Percentiles rank a stretch among this genome's conserved stretches.
These are phyloP conservation scores for Lodderomyces jiufengensis DNA, from an alignment of 1,139 yeast species.

Conservation along the genomic window DNA sequence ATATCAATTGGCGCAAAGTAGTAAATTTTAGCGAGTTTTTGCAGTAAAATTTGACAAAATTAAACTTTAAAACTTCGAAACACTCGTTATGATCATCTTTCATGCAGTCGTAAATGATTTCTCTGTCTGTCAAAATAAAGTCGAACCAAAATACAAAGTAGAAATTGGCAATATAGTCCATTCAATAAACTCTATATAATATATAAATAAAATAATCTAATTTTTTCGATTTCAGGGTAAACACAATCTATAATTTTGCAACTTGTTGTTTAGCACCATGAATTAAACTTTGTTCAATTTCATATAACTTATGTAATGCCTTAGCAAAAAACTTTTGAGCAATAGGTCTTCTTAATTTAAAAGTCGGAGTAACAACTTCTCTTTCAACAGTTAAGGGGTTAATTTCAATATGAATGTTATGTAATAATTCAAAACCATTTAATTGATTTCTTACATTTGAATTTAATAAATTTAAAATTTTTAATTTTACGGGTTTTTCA, in stretches of 20 bases:
- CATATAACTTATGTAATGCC: conserved; percentile 21
- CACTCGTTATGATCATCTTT: too few species aligned
- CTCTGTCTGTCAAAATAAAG: too few species aligned
- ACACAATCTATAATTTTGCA: conserved; percentile 9
- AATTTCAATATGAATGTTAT: conserved; percentile 31
- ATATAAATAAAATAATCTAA: too few species aligned
- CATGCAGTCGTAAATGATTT: too few species aligned
- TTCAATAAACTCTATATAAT: too few species aligned
- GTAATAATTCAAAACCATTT: conserved; percentile 30
- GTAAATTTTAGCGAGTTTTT: too few species aligned
- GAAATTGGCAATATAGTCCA: too few species aligned
- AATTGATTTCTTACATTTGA: conserved; percentile 20
- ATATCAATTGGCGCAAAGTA: too few species aligned
- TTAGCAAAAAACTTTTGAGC: conserved; percentile 29
- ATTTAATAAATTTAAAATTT: conserved; percentile 24
- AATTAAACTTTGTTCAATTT: conserved; percentile 18
- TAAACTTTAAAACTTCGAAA: too few species aligned
- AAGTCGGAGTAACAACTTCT: conserved; percentile 39
- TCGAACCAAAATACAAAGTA: too few species aligned
- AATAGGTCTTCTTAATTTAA: conserved; percentile 30
- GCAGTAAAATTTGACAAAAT: too few species aligned
- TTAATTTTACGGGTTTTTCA: conserved; percentile 21
- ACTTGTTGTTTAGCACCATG: conserved; percentile 9
- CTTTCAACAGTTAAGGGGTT: conserved; percentile 37
- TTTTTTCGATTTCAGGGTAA: neutral